Percentiles rank a stretch among this genome's conserved stretches.
Evolutionary conservation across 768 basidiomycete genomes (phyloP).

Genomic region (Hirschioporus abietinus): DNA sequence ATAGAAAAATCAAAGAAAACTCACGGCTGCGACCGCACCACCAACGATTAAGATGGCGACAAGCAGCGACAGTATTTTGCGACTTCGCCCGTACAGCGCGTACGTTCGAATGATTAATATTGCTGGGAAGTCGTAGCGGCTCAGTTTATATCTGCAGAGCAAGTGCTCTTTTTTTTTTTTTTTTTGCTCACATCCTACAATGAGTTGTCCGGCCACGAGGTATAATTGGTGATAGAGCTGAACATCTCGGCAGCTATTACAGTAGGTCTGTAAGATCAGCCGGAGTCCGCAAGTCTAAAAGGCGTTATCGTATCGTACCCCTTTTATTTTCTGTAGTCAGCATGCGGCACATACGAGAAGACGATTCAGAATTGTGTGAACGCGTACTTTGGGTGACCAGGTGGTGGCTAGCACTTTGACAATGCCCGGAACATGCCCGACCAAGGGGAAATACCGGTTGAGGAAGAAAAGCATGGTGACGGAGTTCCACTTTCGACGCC

Average conservation of each 20-base stretch:
- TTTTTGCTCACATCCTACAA: neutral
- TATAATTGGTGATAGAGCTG: neutral
- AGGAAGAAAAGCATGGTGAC: slow-evolving; percentile 15
- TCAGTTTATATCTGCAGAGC: no score
- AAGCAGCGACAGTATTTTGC: neutral
- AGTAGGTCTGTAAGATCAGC: neutral
- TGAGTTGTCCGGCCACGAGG: neutral
- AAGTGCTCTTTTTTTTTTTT: neutral
- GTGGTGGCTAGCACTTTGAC: neutral
- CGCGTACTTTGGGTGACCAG: neutral
- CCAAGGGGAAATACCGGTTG: slow-evolving; percentile 15
- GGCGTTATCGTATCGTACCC: neutral
- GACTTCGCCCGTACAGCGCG: slow-evolving; percentile 15
- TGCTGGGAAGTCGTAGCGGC: no score
- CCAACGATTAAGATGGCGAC: neutral
- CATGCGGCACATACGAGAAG: no score
- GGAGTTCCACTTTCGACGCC: slow-evolving; percentile 7
- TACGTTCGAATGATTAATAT: slow-evolving; percentile 17
- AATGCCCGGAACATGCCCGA: slow-evolving; percentile 15
- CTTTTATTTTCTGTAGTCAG: neutral
- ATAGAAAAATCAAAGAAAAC: no score
- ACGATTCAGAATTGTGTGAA: neutral
- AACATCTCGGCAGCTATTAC: neutral
- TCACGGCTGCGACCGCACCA: neutral
- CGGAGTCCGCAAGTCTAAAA: neutral